Conservation (phyloP, 2,329 filamentous ascomycete genomes). For the Ophiostoma sp. region DNA sequence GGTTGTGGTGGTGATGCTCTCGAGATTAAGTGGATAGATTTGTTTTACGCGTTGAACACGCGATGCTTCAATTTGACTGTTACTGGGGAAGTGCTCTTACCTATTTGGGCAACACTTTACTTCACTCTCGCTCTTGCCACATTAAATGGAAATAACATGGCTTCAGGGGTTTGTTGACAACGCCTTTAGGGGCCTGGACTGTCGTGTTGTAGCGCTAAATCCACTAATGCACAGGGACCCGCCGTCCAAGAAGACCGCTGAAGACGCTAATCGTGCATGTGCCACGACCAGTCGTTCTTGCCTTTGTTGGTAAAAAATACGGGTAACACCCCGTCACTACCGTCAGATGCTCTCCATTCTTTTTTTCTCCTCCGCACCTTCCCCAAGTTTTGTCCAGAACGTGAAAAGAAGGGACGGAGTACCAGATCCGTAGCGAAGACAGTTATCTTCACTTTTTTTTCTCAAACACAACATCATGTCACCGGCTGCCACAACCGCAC, state of each 20-base stretch:
- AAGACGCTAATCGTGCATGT: not conserved
- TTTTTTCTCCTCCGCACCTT: not conserved
- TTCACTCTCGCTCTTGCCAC: not conserved
- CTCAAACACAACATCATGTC: not conserved
- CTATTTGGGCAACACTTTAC: too few relatives aligned
- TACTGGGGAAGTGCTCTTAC: too few relatives aligned
- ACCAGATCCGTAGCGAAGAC: too few relatives aligned
- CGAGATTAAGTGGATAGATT: too few relatives aligned
- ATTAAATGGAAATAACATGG: not conserved
- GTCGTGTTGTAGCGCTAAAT: not conserved
- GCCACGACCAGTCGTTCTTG: too few relatives aligned
- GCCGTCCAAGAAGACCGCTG: not conserved
- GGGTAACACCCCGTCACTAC: not conserved
- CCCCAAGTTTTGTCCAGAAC: not conserved
- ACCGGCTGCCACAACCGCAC: not conserved
- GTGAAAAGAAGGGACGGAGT: not conserved
- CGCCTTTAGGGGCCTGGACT: not conserved
- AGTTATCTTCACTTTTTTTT: not conserved
- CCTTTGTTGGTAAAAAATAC: not conserved
- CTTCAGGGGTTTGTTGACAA: not conserved
- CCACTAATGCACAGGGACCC: not conserved
- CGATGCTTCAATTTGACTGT: not conserved
- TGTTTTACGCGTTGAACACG: too few relatives aligned
- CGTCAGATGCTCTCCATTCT: not conserved
- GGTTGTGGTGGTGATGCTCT: too few relatives aligned